phyloP scores from a whole-genome alignment of 1,284 basidiomycete species.

The Ceratobasidium sp. region DNA sequence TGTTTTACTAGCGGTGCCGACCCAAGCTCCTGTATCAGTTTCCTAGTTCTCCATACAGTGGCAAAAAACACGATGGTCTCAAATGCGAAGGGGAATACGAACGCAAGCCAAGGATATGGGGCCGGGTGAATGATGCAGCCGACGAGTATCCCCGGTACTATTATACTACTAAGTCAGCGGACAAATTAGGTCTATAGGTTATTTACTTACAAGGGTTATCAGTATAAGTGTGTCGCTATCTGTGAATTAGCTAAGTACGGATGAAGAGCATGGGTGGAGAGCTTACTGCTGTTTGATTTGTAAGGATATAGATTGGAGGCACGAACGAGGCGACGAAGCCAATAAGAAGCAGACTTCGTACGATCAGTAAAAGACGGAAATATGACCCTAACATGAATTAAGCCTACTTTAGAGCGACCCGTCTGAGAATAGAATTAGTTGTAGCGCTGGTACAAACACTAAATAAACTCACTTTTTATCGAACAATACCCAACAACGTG shows the following conservation, averaged over 20 bases:
- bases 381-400: too few relatives aligned
- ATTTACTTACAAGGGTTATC: conserved; percentile 4
- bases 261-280: not conserved
- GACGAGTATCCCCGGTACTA: conserved; percentile 14
- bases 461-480: not conserved
- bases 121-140: not conserved
- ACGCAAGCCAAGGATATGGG: conserved; percentile 3
- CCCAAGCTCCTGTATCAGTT: conserved; percentile 18
- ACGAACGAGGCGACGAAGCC: too few relatives aligned
- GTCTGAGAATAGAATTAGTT: not conserved
- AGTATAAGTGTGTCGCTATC: not conserved
- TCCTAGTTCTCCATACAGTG: conserved; percentile 11
- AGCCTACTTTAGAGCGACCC: not conserved
- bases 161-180: too few relatives aligned
- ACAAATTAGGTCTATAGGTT: not conserved
- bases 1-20: not conserved
- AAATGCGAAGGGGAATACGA: conserved; percentile 25
- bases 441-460: not conserved
- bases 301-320: too few relatives aligned
- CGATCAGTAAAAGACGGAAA: too few relatives aligned
- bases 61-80: conserved; percentile 7
- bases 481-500: conserved; percentile 36
- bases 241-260: not conserved
- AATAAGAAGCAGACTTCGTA: too few relatives aligned
- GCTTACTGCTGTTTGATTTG: conserved; percentile 4